Base-by-base conservation (phyloP, 345 rosid species). In the Euphorbia tirucalli region DNA sequence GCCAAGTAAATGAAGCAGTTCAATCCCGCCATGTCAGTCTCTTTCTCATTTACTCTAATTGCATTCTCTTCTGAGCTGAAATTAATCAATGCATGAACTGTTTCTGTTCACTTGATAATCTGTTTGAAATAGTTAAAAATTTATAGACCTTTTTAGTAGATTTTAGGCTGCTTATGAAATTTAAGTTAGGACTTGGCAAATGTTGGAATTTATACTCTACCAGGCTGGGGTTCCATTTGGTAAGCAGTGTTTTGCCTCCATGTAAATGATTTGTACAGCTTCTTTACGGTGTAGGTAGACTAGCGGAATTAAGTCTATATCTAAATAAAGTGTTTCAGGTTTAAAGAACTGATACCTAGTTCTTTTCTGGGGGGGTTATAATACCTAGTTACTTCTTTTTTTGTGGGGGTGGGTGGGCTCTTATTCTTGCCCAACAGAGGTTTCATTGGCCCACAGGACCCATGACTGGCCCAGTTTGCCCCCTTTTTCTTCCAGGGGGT, bases 1-100 rank as follows among this genome's bases (percentile, higher is more conserved):
- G 89, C 74, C 98, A 91, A 82, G 97, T 87, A 71, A 87, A 91
- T 58, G 97, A 93, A 88, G 94, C 94, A 8, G 89, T 88, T 21
- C 90, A 87, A 78, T 72, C 96, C 30, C 89, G 94, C 67, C 87
- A 91, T 79, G 94, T 93, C 57, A 68, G 89, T 85, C 31, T 76
- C 71, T 82, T 74, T 74, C 48, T 22, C 71, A 28, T 46, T 58
- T 44, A 21, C 31, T 56, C 43, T 22, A 16, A 55, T 22, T 68
- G 30, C 50, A 61, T 7, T 32, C 11, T 3, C 44, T 69, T 2
- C 19, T 3, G 25, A 66, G 54, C 31, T 50, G 43, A 68, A 44
- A 61, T 11, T 32, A 7, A 37, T 27, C 16, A 49, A 61, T 58
- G 25, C 41, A 16, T 32, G 48, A 31, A 25, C 49, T 35, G 18